A percentile compares a stretch with the other conserved stretches of the same genome.
These are phyloP conservation scores for Ogataea haglerorum DNA, from an alignment of 805 yeast genomes.

Conservation along the genomic window DNA sequence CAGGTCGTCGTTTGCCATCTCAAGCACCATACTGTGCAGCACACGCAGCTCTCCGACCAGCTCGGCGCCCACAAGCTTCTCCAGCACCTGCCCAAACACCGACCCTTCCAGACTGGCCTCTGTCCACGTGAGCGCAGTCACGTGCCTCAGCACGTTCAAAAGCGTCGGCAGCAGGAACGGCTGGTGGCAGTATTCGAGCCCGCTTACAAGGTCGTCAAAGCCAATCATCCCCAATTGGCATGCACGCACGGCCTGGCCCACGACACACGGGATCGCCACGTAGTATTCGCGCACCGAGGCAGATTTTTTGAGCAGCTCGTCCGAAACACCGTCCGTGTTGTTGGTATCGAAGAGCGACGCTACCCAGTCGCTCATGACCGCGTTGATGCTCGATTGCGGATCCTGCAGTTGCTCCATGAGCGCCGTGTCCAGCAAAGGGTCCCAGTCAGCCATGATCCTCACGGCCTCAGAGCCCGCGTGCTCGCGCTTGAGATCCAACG, in stretches of 20 bases:
- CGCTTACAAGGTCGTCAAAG: conserved; percentile 61
- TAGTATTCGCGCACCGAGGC: conserved; percentile 60
- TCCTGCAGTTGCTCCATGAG: conserved; percentile 18
- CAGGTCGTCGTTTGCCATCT: conserved; percentile 18
- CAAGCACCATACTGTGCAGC: conserved; percentile 17
- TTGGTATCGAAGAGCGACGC: conserved; percentile 63
- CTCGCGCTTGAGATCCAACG: conserved; percentile 10
- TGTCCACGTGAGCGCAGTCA: conserved; percentile 20
- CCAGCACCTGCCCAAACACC: conserved; percentile 18
- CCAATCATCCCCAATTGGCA: conserved; percentile 53
- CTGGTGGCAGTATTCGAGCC: conserved; percentile 83
- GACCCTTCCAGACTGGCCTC: conserved; percentile 8
- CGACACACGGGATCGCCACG: conserved; percentile 65
- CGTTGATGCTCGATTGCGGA: conserved; percentile 24
- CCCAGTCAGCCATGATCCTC: conserved; percentile 14
- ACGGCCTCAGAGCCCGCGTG: conserved; percentile 5
- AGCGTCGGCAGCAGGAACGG: conserved; percentile 63
- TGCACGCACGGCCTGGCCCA: conserved; percentile 68
- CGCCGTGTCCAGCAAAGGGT: conserved; percentile 9
- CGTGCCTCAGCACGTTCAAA: conserved; percentile 39
- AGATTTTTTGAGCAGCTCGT: conserved; percentile 68
- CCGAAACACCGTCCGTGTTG: conserved; percentile 71
- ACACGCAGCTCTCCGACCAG: conserved; percentile 20
- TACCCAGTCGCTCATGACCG: conserved; percentile 65
- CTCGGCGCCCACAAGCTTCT: conserved; percentile 20